Percentiles rank a stretch among this genome's conserved stretches.
phyloP scores from a whole-genome alignment of 1,139 yeast species.

The Saccharomycopsis crataegensis region DNA sequence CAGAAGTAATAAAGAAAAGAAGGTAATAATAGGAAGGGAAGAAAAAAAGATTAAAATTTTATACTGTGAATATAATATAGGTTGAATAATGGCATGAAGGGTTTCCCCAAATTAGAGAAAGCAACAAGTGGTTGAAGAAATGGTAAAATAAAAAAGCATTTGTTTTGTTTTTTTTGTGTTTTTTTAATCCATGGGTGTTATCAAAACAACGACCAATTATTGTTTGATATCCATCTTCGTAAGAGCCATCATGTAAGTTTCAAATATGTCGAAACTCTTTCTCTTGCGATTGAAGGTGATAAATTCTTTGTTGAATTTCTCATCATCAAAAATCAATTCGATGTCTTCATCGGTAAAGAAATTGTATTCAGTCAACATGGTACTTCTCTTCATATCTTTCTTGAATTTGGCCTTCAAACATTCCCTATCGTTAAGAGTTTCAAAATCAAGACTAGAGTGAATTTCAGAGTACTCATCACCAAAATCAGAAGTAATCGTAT shows the following conservation, averaged over 20 bases:
- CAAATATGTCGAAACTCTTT: slow-evolving; percentile 19
- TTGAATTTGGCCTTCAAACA: slow-evolving; percentile 7
- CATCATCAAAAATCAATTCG: slow-evolving; percentile 18
- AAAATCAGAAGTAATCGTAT: slow-evolving; percentile 14
- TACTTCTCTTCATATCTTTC: slow-evolving; percentile 9
- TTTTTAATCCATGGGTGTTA: no score
- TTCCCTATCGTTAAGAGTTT: not conserved
- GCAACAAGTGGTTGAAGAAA: no score
- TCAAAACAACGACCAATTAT: not conserved
- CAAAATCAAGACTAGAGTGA: not conserved
- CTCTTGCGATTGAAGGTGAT: slow-evolving; percentile 16
- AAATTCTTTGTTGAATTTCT: slow-evolving; percentile 17
- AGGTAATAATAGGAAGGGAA: no score
- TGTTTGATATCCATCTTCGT: slow-evolving; percentile 13
- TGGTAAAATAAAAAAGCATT: no score
- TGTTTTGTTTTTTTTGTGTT: no score
- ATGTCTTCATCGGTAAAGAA: slow-evolving; percentile 16
- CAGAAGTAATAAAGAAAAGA: no score
- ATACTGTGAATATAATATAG: no score
- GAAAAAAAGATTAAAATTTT: no score
- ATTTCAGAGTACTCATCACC: slow-evolving; percentile 7
- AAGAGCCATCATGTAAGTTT: slow-evolving; percentile 19
- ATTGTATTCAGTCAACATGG: slow-evolving; percentile 17
- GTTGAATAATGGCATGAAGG: no score
- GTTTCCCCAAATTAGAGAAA: no score